phyloP scores from a whole-genome alignment of 495 filamentous ascomycete species.

The Ramalina peruviana region DNA sequence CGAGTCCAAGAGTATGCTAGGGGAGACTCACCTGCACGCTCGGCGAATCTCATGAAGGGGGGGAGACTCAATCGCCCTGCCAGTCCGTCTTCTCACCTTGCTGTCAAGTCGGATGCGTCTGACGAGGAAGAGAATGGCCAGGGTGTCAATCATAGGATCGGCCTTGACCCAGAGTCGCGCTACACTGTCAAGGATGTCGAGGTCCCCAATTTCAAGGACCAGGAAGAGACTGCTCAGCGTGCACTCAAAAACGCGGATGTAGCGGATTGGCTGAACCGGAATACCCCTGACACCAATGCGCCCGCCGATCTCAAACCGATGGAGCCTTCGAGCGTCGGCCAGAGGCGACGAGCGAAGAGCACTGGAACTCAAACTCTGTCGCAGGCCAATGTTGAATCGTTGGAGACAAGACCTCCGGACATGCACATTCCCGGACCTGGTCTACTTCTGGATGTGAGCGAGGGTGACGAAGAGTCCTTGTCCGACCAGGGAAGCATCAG shows the following conservation, averaged over 20 bases:
- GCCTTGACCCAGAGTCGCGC: constrained; percentile 26
- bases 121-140: constrained; percentile 21
- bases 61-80: constrained; percentile 20
- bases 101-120: constrained; percentile 20
- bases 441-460: constrained; percentile 31
- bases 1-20: constrained; percentile 31
- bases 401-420: constrained; percentile 14
- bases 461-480: constrained; percentile 25
- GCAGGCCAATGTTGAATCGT: constrained; percentile 18
- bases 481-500: constrained; percentile 17
- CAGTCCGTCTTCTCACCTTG: constrained; percentile 27
- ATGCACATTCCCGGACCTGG: constrained; percentile 32
- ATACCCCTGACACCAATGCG: constrained; percentile 27
- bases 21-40: constrained; percentile 34
- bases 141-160: constrained; percentile 1
- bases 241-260: constrained; percentile 33
- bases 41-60: constrained; percentile 10
- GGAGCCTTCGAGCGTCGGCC: constrained; percentile 4
- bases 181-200: constrained; percentile 19
- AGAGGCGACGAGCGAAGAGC: constrained; percentile 31
- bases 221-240: constrained; percentile 26
- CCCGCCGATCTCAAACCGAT: constrained; percentile 20
- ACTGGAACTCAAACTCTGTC: constrained; percentile 31
- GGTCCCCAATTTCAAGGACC: constrained; percentile 32
- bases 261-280: constrained; percentile 31